Evolutionary conservation across 2,329 filamentous ascomycete genomes (phyloP), one percentile per base, ranked within the genome.

Genomic region (Aulographum hederae): DNA sequence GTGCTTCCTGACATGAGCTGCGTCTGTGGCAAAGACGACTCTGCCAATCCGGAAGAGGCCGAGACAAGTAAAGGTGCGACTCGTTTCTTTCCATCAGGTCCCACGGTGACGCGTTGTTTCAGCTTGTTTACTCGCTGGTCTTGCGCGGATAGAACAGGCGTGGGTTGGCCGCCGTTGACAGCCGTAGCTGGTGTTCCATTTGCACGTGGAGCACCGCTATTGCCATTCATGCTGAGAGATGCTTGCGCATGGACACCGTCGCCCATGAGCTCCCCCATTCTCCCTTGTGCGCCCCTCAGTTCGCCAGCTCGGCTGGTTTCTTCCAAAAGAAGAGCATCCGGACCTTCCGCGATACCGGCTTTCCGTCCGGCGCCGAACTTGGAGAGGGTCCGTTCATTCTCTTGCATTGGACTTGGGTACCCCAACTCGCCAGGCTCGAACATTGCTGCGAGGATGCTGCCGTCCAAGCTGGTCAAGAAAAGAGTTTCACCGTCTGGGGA

Each of bases 221-320:
- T 47, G 12, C 61, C 62, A 39, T 80, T 51, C 49, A 58, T 17
- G 57, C 54, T n/a, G 49, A 57, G 32, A 26, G 70, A 69, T 3
- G 63, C 58, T 3, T 66, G 53, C 2, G 65, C 58, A 32, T 65
- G 19, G 18, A 48, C 10, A 20, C 29, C 65, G 46, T 93, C 85
- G 4, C 86, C 86, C 89, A 98, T 98, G 23, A 98, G 57, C n/a
- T 86, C 86, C 10, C 89, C 89, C 89, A 98, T 98, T 41, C 86
- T 72, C 2, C 84, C 89, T 54, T 98, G 81, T 0, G 86, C 85
- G 4, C 78, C 85, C 40, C 77, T 80, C 19, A 86, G 67, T 50
- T 98, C 89, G 15, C 78, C 86, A 27, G 78, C 84, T 48, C 91
- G 94, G 56, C 84, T 93, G 49, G 76, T 78, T 43, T 91, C 84